Percentiles rank a stretch among this genome's conserved stretches.
Evolutionary conservation across 2,329 filamentous ascomycete species (phyloP).

Genomic region (Penicillium sp.): DNA sequence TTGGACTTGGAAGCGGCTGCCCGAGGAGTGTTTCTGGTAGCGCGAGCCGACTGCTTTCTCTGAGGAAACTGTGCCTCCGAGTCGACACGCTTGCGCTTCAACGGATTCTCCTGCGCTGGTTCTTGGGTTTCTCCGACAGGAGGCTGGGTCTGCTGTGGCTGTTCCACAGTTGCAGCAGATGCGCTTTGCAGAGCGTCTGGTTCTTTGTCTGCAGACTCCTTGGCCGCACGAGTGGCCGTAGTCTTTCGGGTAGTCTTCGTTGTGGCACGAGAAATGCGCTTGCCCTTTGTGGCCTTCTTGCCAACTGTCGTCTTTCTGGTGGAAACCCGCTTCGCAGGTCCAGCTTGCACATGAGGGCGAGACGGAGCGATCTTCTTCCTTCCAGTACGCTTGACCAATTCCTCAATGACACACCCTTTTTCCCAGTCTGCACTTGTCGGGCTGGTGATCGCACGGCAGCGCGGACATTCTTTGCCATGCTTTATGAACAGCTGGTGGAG

Average conservation of each 20-base stretch:
- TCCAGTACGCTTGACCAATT: conserved; percentile 64
- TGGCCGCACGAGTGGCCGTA: background rate
- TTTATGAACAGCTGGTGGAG: conserved; percentile 67
- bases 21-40: background rate
- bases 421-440: conserved; percentile 68
- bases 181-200: background rate
- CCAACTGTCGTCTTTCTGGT: conserved; percentile 9
- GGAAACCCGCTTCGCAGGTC: conserved; percentile 1
- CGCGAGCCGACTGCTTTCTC: background rate
- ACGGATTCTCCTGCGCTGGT: background rate
- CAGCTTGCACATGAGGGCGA: background rate
- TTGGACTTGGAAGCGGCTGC: background rate
- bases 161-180: background rate
- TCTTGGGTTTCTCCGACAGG: no score
- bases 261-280: background rate
- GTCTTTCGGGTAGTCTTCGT: background rate
- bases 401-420: conserved; percentile 68
- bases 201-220: background rate
- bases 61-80: background rate
- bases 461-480: conserved; percentile 66
- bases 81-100: background rate
- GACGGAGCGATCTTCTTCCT: conserved; percentile 47
- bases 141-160: background rate
- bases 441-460: conserved; percentile 67
- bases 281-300: background rate